These are phyloP conservation scores for Wallacemonas rigidus DNA, from an alignment of 208 protist genomes.

Conservation along the genomic window DNA sequence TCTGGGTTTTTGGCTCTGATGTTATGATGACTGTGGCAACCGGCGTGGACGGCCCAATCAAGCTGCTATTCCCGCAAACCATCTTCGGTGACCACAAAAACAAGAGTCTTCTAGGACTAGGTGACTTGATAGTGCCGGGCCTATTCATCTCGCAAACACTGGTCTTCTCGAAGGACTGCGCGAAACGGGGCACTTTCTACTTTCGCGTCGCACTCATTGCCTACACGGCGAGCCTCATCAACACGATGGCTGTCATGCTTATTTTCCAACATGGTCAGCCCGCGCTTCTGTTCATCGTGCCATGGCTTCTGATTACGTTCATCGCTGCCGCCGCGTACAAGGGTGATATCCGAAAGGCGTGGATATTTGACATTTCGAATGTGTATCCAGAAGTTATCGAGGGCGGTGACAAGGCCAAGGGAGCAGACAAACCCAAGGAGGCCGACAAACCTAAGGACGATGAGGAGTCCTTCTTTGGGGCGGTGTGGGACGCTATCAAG, in stretches of 20 bases:
- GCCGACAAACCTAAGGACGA: slow-evolving; percentile 25
- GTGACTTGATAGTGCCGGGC: slow-evolving; percentile 97
- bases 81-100: slow-evolving; percentile 67
- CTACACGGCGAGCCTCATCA: slow-evolving; percentile 91
- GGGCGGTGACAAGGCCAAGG: slow-evolving; percentile 3
- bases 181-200: slow-evolving; percentile 79
- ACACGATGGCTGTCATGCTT: slow-evolving; percentile 96
- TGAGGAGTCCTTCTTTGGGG: slow-evolving; percentile 27
- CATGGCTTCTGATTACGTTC: slow-evolving; percentile 84
- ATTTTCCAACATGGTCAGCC: slow-evolving; percentile 94
- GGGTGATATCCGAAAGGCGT: slow-evolving; percentile 67
- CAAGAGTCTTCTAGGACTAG: slow-evolving; percentile 95
- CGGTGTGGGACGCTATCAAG: slow-evolving; percentile 24
- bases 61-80: slow-evolving; percentile 93
- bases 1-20: slow-evolving; percentile 98
- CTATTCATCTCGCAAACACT: slow-evolving; percentile 95
- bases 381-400: slow-evolving; percentile 21
- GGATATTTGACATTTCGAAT: slow-evolving; percentile 42
- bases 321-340: slow-evolving; percentile 37
- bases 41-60: slow-evolving; percentile 95
- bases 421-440: slow-evolving; percentile 10
- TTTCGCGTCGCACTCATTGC: slow-evolving; percentile 83
- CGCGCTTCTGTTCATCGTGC: slow-evolving; percentile 91
- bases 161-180: slow-evolving; percentile 84
- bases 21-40: slow-evolving; percentile 96